Evolutionary conservation across 352 stramenopile species (phyloP), one percentile per base, ranked within the genome.

Genomic region (Phytophthora tentaculata): DNA sequence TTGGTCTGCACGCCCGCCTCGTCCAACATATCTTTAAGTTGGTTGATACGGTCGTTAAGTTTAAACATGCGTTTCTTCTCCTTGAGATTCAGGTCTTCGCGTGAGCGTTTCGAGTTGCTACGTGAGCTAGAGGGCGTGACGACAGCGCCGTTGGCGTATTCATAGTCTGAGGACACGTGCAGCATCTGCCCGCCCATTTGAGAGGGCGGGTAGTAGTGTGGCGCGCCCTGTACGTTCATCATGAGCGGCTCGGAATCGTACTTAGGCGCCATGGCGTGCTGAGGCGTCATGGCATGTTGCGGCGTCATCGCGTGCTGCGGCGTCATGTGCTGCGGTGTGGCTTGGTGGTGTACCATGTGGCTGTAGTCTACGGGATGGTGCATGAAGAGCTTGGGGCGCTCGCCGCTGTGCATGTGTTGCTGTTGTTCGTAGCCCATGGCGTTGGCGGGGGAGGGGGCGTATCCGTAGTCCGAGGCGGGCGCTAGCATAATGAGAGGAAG

Each of bases 1-100:
- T 92, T 92, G n/a, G 75, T 84, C 60, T 86, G 78, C 39, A 92
- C 79, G 8, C 84, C 84, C 12, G 84, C 84, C 23, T 90, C 80
- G 50, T 88, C 77, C 32, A 88, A 66, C 60, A 89, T 60, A 5
- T 79, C 68, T 65, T 92, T 94, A 10, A 94, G 74, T 60, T 91
- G 79, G 35, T 79, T 90, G 69, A 95, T 95, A 45, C 84, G 86
- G 60, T 95, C 86, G 55, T 95, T 95, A 4, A 95, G 80, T 81
- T 95, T 95, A 62, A 92, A 94, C 87, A 95, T 94, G 69, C 87
- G 85, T 78, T 93, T 92, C 76, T 95, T 95, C 70, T 95, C 87
- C 73, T 94, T 94, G 10, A 90, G 29, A 56, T 95, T 95, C 2
- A 95, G 73, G 56, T 94, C 87, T 56, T 95, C 84, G 12, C 87